Conservation (phyloP, 2,329 filamentous ascomycete species). For the Rhynchosporium agropyri region DNA sequence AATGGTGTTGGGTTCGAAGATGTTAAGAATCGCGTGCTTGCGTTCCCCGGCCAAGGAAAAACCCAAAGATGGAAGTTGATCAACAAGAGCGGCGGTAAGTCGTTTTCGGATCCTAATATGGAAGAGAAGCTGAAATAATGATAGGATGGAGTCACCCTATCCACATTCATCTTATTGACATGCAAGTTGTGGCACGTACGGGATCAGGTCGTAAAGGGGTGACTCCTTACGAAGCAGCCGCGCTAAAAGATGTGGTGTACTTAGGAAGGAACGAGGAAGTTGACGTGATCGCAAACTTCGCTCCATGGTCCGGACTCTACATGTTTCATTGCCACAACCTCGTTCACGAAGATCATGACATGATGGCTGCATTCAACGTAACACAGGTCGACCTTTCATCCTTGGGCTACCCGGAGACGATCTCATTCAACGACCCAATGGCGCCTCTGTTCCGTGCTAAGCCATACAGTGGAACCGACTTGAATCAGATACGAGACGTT, state of each 20-base stretch:
- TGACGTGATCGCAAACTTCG: constrained; percentile 53
- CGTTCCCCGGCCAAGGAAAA: constrained; percentile 50
- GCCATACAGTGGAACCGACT: constrained; percentile 27
- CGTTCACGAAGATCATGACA: constrained; percentile 42
- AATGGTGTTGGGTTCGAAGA: constrained; percentile 54
- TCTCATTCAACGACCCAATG: constrained; percentile 40
- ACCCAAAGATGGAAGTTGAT: constrained; percentile 47
- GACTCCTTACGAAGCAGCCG: constrained; percentile 55
- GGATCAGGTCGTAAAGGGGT: constrained; percentile 43
- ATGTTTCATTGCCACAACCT: constrained; percentile 48
- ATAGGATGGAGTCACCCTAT: constrained; percentile 38
- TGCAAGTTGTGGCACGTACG: constrained; percentile 54
- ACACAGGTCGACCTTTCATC: constrained; percentile 12
- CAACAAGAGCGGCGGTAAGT: constrained; percentile 29
- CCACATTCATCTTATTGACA: constrained; percentile 62
- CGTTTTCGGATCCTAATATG: too few relatives aligned
- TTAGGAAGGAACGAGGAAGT: constrained; percentile 53
- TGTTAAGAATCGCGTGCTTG: constrained; percentile 51
- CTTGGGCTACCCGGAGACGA: constrained; percentile 20
- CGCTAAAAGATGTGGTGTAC: constrained; percentile 61
- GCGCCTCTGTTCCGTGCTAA: constrained; percentile 33
- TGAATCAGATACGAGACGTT: constrained; percentile 25
- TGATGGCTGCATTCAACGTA: constrained; percentile 34
- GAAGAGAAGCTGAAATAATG: background rate
- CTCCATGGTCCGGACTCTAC: constrained; percentile 56